A percentile compares a stretch with the other conserved stretches of the same genome.
These are phyloP conservation scores for Brachypodium distachyon DNA, from an alignment of 202 grass and related monocot species.

Conservation along the genomic window DNA sequence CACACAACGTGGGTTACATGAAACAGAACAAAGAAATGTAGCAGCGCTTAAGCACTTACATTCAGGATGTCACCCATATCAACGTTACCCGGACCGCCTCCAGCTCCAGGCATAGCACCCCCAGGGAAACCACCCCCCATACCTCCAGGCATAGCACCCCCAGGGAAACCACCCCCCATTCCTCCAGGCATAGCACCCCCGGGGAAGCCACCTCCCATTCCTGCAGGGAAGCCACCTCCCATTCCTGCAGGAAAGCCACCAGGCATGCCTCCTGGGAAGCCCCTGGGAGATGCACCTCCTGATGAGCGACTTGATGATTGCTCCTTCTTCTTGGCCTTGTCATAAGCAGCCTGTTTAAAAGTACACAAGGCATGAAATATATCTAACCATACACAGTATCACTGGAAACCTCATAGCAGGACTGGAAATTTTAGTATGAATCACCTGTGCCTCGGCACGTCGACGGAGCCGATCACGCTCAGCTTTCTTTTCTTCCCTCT, in stretches of 20 bases:
- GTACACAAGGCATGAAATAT: background rate
- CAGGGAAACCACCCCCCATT: background rate
- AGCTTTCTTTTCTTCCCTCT: slow-evolving; percentile 73
- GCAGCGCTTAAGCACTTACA: slow-evolving; percentile 38
- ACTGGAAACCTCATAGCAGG: background rate
- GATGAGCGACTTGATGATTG: slow-evolving; percentile 64
- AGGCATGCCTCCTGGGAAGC: slow-evolving; percentile 40
- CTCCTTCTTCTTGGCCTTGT: slow-evolving; percentile 79
- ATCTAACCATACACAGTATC: background rate
- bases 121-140: slow-evolving; percentile 55
- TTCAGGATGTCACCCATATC: slow-evolving; percentile 89
- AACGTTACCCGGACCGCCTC: slow-evolving; percentile 48
- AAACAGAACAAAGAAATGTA: background rate
- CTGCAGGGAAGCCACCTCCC: slow-evolving; percentile 25
- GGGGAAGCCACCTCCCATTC: background rate
- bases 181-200: background rate
- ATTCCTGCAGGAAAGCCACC: background rate
- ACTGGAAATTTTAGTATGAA: background rate
- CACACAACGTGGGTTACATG: background rate
- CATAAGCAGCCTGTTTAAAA: slow-evolving; percentile 74
- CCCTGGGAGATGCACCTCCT: slow-evolving; percentile 28
- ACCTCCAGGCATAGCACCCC: background rate
- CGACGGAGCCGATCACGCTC: slow-evolving; percentile 67
- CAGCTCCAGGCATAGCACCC: slow-evolving; percentile 33
- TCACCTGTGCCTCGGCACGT: slow-evolving; percentile 71